These are phyloP conservation scores for Saccharomycopsis sp. DNA, from an alignment of 805 yeast species.

Conservation along the genomic window DNA sequence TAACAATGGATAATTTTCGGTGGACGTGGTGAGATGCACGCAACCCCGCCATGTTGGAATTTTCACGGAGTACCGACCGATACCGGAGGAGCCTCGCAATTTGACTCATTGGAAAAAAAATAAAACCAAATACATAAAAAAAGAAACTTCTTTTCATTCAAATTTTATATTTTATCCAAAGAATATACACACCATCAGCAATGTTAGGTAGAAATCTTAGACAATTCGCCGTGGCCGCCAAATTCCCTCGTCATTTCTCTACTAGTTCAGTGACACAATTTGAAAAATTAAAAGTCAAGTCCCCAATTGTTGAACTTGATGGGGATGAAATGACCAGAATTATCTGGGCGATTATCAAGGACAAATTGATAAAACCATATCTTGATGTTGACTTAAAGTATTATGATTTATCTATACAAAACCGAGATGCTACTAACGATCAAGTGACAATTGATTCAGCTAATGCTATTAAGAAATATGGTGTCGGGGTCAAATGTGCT, in stretches of 20 bases:
- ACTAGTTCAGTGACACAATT: neutral
- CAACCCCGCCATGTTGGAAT: too few species aligned
- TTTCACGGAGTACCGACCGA: too few species aligned
- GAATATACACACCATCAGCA: too few species aligned
- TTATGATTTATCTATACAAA: conserved; percentile 82
- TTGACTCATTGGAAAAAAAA: too few species aligned
- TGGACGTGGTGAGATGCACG: too few species aligned
- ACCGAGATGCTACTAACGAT: conserved; percentile 84
- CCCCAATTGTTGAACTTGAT: conserved; percentile 93
- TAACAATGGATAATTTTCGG: too few species aligned
- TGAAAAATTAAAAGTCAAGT: conserved; percentile 66
- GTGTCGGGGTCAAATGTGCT: conserved; percentile 95
- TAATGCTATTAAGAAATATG: conserved; percentile 76
- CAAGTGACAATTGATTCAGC: conserved; percentile 87
- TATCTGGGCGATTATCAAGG: conserved; percentile 88
- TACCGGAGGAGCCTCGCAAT: too few species aligned
- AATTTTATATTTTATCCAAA: too few species aligned
- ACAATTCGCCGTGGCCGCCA: conserved; percentile 1
- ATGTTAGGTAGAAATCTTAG: conserved; percentile 10
- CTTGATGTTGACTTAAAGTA: conserved; percentile 83
- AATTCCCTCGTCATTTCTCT: neutral
- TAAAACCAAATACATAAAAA: too few species aligned
- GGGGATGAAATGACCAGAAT: conserved; percentile 98
- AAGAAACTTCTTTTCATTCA: too few species aligned
- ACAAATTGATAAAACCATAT: conserved; percentile 77